Percentiles rank a stretch among this genome's conserved stretches.
These are phyloP conservation scores for Macrolepiota fuliginosa DNA, from an alignment of 768 basidiomycete species.

Conservation along the genomic window DNA sequence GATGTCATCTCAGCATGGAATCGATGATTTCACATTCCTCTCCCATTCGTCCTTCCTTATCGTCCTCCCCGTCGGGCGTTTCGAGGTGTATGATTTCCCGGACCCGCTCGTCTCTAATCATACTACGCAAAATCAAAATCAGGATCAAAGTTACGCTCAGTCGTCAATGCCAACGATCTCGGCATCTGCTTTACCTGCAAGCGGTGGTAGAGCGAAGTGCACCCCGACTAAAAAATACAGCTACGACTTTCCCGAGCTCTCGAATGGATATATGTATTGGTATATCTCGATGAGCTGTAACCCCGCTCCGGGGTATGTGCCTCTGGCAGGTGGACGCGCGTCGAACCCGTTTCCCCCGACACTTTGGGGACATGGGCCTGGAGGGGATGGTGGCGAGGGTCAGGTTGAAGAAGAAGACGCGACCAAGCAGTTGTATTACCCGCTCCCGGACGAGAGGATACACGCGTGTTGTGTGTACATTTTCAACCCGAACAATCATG, in stretches of 20 bases:
- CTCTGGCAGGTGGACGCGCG: constrained; percentile 21
- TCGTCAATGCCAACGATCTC: too few relatives aligned
- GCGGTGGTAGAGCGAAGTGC: not conserved
- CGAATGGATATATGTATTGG: constrained; percentile 46
- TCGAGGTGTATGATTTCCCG: constrained; percentile 48
- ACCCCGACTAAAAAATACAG: constrained; percentile 32
- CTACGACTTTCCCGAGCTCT: constrained; percentile 42
- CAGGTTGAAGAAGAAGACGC: constrained; percentile 31
- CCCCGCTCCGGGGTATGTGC: constrained; percentile 41
- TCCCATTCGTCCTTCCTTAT: constrained; percentile 44
- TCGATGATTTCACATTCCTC: constrained; percentile 55
- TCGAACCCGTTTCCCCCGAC: constrained; percentile 18
- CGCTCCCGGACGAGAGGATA: constrained; percentile 45
- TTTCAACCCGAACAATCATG: constrained; percentile 34
- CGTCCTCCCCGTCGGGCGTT: constrained; percentile 41
- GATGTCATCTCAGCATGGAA: constrained; percentile 38
- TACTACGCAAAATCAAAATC: too few relatives aligned
- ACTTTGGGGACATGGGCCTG: not conserved
- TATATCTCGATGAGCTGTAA: constrained; percentile 55
- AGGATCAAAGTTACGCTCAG: too few relatives aligned
- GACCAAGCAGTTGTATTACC: constrained; percentile 38
- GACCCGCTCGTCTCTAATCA: constrained; percentile 26
- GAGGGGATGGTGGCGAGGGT: constrained; percentile 21
- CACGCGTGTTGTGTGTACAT: constrained; percentile 49
- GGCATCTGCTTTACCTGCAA: too few relatives aligned